A percentile compares a stretch with the other conserved stretches of the same genome.
These are phyloP conservation scores for Glycine soja DNA, from an alignment of 306 rosid genomes.

Conservation along the genomic window DNA sequence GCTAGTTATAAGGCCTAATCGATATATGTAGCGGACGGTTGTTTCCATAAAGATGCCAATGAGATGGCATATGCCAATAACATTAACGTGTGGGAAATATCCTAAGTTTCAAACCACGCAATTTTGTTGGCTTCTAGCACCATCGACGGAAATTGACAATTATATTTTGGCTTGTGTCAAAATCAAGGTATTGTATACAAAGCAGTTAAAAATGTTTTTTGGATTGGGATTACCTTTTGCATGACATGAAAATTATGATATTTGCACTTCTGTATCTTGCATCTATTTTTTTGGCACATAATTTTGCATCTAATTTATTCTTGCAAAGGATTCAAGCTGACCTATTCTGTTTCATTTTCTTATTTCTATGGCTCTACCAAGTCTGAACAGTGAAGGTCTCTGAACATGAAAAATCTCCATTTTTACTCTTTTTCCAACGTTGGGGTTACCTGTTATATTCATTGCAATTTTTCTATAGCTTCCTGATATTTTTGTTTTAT, in stretches of 20 bases:
- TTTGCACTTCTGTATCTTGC: neutral
- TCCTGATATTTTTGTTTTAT: too few relatives aligned
- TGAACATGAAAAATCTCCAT: too few relatives aligned
- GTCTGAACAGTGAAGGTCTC: too few relatives aligned
- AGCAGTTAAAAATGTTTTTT: neutral
- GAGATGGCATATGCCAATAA: neutral
- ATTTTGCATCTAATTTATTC: too few relatives aligned
- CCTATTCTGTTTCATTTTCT: too few relatives aligned
- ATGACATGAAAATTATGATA: conserved; percentile 11
- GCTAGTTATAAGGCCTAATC: neutral
- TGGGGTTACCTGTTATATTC: too few relatives aligned
- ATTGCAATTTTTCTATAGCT: too few relatives aligned
- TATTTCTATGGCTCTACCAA: too few relatives aligned
- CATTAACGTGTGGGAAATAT: conserved; percentile 1
- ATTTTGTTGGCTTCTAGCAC: conserved; percentile 10
- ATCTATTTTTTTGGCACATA: too few relatives aligned
- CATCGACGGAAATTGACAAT: neutral
- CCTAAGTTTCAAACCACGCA: conserved; percentile 3
- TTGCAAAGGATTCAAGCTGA: too few relatives aligned
- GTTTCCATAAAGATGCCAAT: neutral
- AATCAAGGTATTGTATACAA: neutral
- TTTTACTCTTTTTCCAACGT: too few relatives aligned
- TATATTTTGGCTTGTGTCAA: neutral
- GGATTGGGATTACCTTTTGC: conserved; percentile 5
- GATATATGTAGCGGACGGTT: neutral